A percentile compares a stretch with the other conserved stretches of the same genome.
Conservation (phyloP, 371 early-diverging fungal species). For the Catenaria anguillulae region DNA sequence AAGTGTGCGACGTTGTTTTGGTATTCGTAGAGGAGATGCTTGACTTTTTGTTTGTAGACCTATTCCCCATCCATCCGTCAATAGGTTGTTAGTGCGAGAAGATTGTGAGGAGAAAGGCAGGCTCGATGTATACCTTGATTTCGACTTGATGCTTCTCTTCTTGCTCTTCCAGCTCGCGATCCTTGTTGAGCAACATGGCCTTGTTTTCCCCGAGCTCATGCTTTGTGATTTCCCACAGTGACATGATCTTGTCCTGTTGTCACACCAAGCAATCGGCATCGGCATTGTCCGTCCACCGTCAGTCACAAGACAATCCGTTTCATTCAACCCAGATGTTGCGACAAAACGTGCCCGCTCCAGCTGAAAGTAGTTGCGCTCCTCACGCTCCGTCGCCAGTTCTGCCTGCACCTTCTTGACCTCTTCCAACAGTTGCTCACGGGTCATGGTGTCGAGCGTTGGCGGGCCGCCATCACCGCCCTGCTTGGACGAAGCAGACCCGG, state of each 20-base stretch:
- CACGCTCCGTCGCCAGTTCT: constrained; percentile 26
- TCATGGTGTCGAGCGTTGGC: constrained; percentile 1
- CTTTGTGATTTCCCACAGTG: constrained; percentile 39
- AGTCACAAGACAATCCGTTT: too few relatives aligned
- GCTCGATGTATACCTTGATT: constrained; percentile 37
- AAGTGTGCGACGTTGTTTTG: constrained; percentile 45
- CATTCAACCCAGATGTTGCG: too few relatives aligned
- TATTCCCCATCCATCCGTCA: too few relatives aligned
- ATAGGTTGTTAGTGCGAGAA: too few relatives aligned
- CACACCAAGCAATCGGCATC: too few relatives aligned
- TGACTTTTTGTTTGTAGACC: constrained; percentile 49
- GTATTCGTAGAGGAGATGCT: constrained; percentile 45
- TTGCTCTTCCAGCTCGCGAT: constrained; percentile 36
- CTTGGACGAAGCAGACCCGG: background rate
- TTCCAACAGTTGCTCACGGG: background rate
- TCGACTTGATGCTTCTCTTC: constrained; percentile 45
- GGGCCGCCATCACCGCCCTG: background rate
- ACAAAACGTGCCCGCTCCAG: constrained; percentile 31
- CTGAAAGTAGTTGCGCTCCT: constrained; percentile 40
- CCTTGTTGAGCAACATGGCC: constrained; percentile 31
- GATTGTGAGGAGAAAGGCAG: too few relatives aligned
- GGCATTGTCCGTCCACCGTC: too few relatives aligned
- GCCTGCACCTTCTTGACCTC: constrained; percentile 25
- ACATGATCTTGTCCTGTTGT: constrained; percentile 33
- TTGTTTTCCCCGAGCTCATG: constrained; percentile 24